These are phyloP conservation scores for Hypoxylon fuscum DNA, from an alignment of 495 filamentous ascomycete species.

Conservation along the genomic window DNA sequence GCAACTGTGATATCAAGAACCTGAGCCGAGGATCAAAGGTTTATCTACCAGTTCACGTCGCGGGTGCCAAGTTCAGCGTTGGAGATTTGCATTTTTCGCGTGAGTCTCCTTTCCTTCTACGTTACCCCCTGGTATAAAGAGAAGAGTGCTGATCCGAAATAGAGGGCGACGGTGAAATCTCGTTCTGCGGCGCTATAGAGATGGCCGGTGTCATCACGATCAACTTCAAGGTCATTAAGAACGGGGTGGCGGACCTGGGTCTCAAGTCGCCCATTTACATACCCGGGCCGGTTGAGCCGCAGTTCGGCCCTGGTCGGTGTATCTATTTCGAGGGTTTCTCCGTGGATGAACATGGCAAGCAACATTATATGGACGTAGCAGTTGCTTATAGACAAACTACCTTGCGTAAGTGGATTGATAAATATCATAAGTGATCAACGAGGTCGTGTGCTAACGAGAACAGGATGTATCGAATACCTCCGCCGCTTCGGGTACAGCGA, in stretches of 20 bases:
- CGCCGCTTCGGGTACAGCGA: conserved; percentile 75
- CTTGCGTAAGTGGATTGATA: conserved; percentile 60
- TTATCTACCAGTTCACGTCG: conserved; percentile 84
- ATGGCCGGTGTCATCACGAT: conserved; percentile 95
- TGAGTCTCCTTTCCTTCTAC: conserved; percentile 29
- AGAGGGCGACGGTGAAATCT: conserved; percentile 93
- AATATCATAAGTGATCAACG: neutral
- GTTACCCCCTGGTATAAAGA: neutral
- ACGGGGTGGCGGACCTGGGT: conserved; percentile 76
- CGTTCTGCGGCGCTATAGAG: conserved; percentile 96
- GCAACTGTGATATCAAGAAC: conserved; percentile 93
- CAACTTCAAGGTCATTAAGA: conserved; percentile 89
- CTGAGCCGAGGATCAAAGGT: conserved; percentile 85
- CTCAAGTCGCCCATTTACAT: conserved; percentile 91
- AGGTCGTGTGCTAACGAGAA: neutral
- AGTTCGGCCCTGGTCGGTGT: conserved; percentile 85
- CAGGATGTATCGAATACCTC: conserved; percentile 79
- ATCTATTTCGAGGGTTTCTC: conserved; percentile 96
- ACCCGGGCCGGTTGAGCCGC: conserved; percentile 90
- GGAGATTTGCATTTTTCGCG: conserved; percentile 90
- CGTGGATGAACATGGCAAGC: conserved; percentile 90
- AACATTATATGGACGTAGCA: conserved; percentile 92
- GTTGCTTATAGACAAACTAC: conserved; percentile 91
- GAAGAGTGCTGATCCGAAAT: conserved; percentile 1
- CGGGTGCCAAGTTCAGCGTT: conserved; percentile 90